Base-by-base conservation (phyloP, 306 rosid species). In the Castanea mollissima region DNA sequence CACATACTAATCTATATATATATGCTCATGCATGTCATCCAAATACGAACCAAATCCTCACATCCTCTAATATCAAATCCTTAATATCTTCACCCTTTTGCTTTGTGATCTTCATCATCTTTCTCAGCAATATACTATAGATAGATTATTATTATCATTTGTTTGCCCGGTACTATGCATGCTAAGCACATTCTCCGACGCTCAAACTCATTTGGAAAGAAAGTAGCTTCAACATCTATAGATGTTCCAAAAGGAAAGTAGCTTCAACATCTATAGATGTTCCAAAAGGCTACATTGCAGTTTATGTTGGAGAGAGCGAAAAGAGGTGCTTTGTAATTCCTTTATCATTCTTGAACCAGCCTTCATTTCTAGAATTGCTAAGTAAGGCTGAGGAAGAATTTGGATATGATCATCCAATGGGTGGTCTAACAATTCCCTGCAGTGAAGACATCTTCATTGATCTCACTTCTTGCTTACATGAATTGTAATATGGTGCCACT, bases 351-450 rank as follows among this genome's bases (percentile, higher is more conserved):
- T 35, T 86, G 34, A 71, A 86, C 44, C 75, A 79, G 23, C 89
- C 84, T 4, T 56, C 71, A 3, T 86, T 86, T 46, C 80, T 76
- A 20, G 62, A 86, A 18, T 64, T 85, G 80, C 71, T 82, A 25
- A 27, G 56, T 19, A 69, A 78, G 18, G 83, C 70, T 31, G 85
- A 82, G 64, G 81, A 81, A 71, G 85, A 78, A 76, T 85, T 81
- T 6, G 88, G 85, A 16, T 85, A 55, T 77, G 52, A 85, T 78
- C 88, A 85, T 60, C 79, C 79, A 8, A 77, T 79, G 84, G 86
- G 88, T n/a, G 86, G 80, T 32, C 77, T 85, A n/a, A 82, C 84
- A 11, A 76, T 82, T 68, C 84, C 88, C 49, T 85, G 85, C 62
- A 81, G 32, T 27, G 81, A 81, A 74, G 85, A 81, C 11, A 38